Evolutionary conservation across 345 rosid genomes (phyloP).

Genomic region (Gossypium australe): DNA sequence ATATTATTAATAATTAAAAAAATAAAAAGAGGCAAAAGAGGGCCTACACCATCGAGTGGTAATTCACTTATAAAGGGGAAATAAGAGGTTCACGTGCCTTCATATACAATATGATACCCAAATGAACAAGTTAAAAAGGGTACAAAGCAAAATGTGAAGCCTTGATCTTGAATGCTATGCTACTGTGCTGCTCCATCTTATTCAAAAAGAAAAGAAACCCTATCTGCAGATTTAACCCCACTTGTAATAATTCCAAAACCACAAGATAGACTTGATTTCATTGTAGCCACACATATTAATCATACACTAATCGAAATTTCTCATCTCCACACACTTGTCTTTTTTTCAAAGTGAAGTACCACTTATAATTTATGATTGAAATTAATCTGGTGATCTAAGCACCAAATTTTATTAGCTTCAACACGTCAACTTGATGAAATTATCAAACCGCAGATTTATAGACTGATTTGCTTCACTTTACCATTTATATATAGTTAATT

Average conservation of each 20-base stretch:
- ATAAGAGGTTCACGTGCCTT: slow-evolving; percentile 18
- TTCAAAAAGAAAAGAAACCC: not conserved
- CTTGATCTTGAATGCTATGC: slow-evolving; percentile 5
- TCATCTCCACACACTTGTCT: too few relatives aligned
- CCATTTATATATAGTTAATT: not conserved
- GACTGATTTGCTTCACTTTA: not conserved
- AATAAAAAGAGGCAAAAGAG: not conserved
- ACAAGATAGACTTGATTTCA: not conserved
- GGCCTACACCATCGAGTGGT: slow-evolving; percentile 1
- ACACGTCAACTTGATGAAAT: not conserved
- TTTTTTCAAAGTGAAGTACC: too few relatives aligned
- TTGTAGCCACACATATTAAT: slow-evolving; percentile 10
- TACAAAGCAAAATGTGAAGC: not conserved
- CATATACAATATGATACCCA: not conserved
- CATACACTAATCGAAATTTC: not conserved
- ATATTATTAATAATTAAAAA: not conserved
- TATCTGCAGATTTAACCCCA: slow-evolving; percentile 3
- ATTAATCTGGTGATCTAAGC: too few relatives aligned
- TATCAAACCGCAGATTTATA: not conserved
- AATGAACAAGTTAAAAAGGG: not conserved
- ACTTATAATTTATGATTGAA: too few relatives aligned
- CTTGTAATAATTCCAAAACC: slow-evolving; percentile 2
- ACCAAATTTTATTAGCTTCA: not conserved
- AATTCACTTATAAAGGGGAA: slow-evolving; percentile 3
- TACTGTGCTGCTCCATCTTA: not conserved